Evolutionary conservation across 768 basidiomycete genomes (phyloP), one percentile per base, ranked within the genome.

Genomic region (Lactarius sanguifluus): DNA sequence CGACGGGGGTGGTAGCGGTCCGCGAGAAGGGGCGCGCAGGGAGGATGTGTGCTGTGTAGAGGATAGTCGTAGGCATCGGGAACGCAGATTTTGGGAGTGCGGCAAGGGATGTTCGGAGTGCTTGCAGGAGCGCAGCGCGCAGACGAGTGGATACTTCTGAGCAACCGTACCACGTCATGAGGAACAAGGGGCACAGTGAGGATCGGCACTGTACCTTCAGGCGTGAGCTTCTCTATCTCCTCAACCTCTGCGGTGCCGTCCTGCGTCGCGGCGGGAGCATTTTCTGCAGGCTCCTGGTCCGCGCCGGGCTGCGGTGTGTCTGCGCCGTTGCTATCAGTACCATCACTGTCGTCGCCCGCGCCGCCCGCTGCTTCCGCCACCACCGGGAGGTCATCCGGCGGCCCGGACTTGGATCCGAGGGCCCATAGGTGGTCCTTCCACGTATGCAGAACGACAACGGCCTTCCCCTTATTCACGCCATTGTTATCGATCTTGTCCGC

Each of bases 341-440:
- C 30, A 57, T 16, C 64, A n/a, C 57, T 67, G 18, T 70, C 64
- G 52, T 61, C 40, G 34, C 25, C 62, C 20, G 67, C 58, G 32
- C 66, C 61, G 6, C 71, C 72, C 30, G 62, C 38, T 13, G 57
- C 71, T 34, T 28, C 30, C 40, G n/a, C 72, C n/a, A 16, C 6
- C 36, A 34, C 62, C 8, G 50, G 50, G 13, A 52, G 50, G 12
- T 30, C 71, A 18, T 79, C 81, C 0, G 91, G 89, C 5, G 82
- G 79, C 50, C 89, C 85, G 2, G 69, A 65, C 72, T 86, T 90
- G n/a, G 77, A 69, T 32, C 91, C 92, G 79, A 89, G 81, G 12
- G 86, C 82, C 85, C 90, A 94, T 13, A 93, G 74, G 71, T 81
- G 77, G 71, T 94, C 92, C 72, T 88, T 89, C 86, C 89, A 92